Conservation (phyloP, 2,329 filamentous ascomycete species). For the Cercospora canescens region DNA sequence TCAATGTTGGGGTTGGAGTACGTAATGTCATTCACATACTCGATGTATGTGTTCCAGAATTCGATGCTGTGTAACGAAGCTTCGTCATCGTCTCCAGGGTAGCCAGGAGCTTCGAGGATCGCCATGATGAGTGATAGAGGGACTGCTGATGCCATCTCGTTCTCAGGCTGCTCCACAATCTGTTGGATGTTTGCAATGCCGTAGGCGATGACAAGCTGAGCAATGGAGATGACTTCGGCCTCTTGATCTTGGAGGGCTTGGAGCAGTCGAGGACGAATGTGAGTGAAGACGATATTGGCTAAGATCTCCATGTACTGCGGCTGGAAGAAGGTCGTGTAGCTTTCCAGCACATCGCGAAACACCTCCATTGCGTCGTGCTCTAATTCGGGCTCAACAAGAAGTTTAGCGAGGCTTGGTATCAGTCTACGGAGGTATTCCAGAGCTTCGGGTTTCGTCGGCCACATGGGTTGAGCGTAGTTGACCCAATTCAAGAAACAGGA, state of each 20-base stretch:
- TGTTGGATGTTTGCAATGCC: slow-evolving; percentile 65
- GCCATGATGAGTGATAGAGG: slow-evolving; percentile 59
- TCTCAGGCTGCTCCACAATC: slow-evolving; percentile 56
- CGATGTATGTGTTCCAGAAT: slow-evolving; percentile 78
- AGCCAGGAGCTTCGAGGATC: slow-evolving; percentile 65
- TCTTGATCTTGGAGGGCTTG: slow-evolving; percentile 59
- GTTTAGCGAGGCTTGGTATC: slow-evolving; percentile 60
- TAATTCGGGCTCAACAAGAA: slow-evolving; percentile 58
- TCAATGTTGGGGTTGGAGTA: slow-evolving; percentile 48
- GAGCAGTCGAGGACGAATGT: slow-evolving; percentile 49
- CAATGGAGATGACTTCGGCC: slow-evolving; percentile 59
- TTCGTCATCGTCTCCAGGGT: slow-evolving; percentile 70
- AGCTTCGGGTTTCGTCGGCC: slow-evolving; percentile 58
- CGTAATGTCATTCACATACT: slow-evolving; percentile 60
- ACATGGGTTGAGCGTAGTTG: slow-evolving; percentile 67
- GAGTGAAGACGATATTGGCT: slow-evolving; percentile 59
- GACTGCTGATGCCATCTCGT: slow-evolving; percentile 51
- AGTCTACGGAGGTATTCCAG: slow-evolving; percentile 61
- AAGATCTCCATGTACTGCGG: slow-evolving; percentile 59
- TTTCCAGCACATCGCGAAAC: slow-evolving; percentile 63
- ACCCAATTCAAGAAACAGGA: slow-evolving; percentile 61
- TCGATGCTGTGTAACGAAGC: slow-evolving; percentile 74
- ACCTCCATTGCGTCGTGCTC: slow-evolving; percentile 64
- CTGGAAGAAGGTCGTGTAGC: slow-evolving; percentile 64
- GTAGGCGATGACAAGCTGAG: slow-evolving; percentile 66